phyloP scores from a whole-genome alignment of 2,329 filamentous ascomycete species.

The Verticillium albo-atrum region DNA sequence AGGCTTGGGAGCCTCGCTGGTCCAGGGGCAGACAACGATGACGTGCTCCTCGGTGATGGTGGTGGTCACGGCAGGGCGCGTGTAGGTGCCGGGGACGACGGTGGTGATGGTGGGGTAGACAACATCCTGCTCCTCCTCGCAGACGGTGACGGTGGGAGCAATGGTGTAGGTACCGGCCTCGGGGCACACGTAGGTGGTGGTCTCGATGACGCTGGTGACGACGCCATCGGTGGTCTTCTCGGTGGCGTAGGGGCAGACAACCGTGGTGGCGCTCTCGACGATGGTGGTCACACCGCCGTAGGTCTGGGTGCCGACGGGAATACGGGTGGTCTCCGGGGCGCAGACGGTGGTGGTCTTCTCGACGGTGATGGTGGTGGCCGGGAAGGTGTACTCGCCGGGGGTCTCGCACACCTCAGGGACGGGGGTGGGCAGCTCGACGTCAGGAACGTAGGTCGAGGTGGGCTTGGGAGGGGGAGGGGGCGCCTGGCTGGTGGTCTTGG shows the following conservation, averaged over 20 bases:
- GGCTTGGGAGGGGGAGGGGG: slow-evolving; percentile 18
- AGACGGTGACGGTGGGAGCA: slow-evolving; percentile 60
- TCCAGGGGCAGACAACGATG: slow-evolving; percentile 68
- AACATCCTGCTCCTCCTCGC: slow-evolving; percentile 46
- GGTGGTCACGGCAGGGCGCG: slow-evolving; percentile 59
- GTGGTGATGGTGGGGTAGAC: slow-evolving; percentile 63
- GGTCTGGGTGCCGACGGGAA: slow-evolving; percentile 62
- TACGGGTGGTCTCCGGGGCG: slow-evolving; percentile 55
- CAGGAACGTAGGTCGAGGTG: slow-evolving; percentile 34
- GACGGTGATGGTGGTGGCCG: slow-evolving; percentile 66
- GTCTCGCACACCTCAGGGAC: slow-evolving; percentile 53
- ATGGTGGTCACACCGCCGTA: slow-evolving; percentile 69
- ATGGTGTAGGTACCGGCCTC: slow-evolving; percentile 72
- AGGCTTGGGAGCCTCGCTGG: slow-evolving; percentile 26
- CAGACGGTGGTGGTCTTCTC: slow-evolving; percentile 64
- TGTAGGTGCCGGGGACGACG: slow-evolving; percentile 69
- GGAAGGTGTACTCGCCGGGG: slow-evolving; percentile 71
- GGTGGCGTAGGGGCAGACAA: slow-evolving; percentile 67
- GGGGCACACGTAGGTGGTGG: slow-evolving; percentile 71
- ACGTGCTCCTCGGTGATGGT: slow-evolving; percentile 65
- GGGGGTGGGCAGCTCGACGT: slow-evolving; percentile 48
- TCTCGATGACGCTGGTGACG: slow-evolving; percentile 63
- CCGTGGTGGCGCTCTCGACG: slow-evolving; percentile 60
- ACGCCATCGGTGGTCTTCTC: slow-evolving; percentile 54
- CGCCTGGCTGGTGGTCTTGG: slow-evolving; percentile 16